Percentiles rank a stretch among this genome's conserved stretches.
Evolutionary conservation across 371 early-diverging fungal species (phyloP).

Genomic region (Syncephalastrum racemosum): DNA sequence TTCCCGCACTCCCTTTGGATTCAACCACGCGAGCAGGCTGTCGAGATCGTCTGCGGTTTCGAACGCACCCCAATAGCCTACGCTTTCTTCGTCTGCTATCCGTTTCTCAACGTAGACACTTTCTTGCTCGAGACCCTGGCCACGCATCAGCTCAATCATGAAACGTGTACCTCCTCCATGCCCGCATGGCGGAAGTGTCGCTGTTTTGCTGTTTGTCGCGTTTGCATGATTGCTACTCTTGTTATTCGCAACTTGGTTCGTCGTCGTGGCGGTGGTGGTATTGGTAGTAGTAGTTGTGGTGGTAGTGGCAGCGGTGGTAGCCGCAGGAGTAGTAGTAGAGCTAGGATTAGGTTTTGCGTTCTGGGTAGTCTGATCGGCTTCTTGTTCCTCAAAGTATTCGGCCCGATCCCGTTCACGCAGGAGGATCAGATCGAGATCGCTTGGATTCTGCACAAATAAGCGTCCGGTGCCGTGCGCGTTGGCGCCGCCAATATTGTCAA

Average conservation of each 20-base stretch:
- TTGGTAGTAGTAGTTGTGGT: not conserved
- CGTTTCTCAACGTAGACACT: slow-evolving; percentile 25
- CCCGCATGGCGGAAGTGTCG: slow-evolving; percentile 35
- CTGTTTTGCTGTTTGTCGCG: slow-evolving; percentile 11
- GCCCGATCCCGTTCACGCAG: slow-evolving; percentile 31
- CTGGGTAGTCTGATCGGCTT: slow-evolving; percentile 1
- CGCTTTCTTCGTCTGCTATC: slow-evolving; percentile 10
- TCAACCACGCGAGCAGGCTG: slow-evolving; percentile 69
- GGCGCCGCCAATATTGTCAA: slow-evolving; percentile 73
- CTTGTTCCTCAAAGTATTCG: too few species aligned
- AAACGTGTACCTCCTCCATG: slow-evolving; percentile 43
- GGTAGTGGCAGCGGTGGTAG: not conserved
- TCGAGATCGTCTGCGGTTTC: slow-evolving; percentile 48
- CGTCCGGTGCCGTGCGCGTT: slow-evolving; percentile 60
- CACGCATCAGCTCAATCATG: slow-evolving; percentile 30
- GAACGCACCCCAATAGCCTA: not conserved
- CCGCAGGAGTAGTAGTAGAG: not conserved
- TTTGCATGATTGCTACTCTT: slow-evolving; percentile 15
- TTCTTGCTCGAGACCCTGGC: slow-evolving; percentile 27
- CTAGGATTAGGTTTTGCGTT: slow-evolving; percentile 2
- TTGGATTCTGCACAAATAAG: slow-evolving; percentile 64
- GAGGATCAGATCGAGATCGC: slow-evolving; percentile 45
- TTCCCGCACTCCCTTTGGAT: slow-evolving; percentile 76
- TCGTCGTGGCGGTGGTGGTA: not conserved
- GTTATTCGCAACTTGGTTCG: not conserved